A percentile compares a stretch with the other conserved stretches of the same genome.
Evolutionary conservation across 2,329 filamentous ascomycete species (phyloP).

Genomic region (Botrytis aclada): DNA sequence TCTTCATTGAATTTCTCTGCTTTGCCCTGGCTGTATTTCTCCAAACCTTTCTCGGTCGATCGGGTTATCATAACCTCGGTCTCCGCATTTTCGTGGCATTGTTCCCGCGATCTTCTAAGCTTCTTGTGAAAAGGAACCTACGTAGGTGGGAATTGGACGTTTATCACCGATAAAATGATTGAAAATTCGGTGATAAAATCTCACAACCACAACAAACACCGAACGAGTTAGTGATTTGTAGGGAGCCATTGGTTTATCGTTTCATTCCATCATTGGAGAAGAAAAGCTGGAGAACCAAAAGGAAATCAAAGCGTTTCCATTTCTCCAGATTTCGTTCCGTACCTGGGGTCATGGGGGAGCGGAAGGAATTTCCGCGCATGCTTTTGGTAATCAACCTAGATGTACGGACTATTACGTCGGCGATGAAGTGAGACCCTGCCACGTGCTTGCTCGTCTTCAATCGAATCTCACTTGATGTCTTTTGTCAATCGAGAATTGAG

Average conservation of each 20-base stretch:
- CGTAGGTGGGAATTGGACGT: no score
- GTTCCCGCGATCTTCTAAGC: not conserved
- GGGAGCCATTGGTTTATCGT: not conserved
- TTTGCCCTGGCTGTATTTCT: not conserved
- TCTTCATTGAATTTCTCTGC: not conserved
- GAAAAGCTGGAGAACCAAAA: not conserved
- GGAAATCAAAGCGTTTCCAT: not conserved
- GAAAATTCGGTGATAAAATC: not conserved
- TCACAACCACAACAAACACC: not conserved
- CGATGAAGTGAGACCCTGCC: not conserved
- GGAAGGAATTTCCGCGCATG: conserved; percentile 1
- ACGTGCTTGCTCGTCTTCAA: not conserved
- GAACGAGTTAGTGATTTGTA: not conserved
- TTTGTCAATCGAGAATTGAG: not conserved
- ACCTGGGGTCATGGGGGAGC: not conserved
- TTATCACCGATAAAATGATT: not conserved
- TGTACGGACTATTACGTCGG: not conserved
- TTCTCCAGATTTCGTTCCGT: not conserved
- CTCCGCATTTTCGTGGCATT: not conserved
- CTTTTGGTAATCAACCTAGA: not conserved
- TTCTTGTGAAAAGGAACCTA: not conserved
- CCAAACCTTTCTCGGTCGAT: not conserved
- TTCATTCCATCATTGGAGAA: not conserved
- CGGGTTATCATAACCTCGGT: not conserved
- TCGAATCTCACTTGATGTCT: not conserved